Base-by-base conservation (phyloP, 352 stramenopile species). In the Pythium pyrilobum region DNA sequence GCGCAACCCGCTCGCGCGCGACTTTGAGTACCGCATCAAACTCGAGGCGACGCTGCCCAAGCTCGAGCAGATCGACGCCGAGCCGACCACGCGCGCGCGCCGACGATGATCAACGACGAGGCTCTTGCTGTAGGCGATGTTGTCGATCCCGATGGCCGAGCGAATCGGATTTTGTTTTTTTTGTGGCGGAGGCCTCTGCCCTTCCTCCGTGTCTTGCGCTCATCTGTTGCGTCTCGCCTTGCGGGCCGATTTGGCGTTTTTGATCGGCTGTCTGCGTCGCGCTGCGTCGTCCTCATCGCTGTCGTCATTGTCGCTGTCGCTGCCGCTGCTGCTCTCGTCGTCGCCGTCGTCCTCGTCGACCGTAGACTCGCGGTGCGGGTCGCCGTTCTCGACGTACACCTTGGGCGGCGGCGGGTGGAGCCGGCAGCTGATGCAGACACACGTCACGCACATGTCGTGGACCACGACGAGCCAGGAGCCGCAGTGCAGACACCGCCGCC, bases 1-100 rank as follows among this genome's bases (percentile, higher is more conserved):
- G 63, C 95, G 96, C 61, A 99, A 99, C 54, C 92, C 94, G 28
- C 62, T 98, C 9, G 85, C 90, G 28, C 69, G 68, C 57, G 83
- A 92, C 60, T 98, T 97, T 73, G 93, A 98, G 63, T 99, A 99
- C 80, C 74, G 96, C 29, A 98, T 96, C 64, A 95, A 87, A 56
- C 58, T 98, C 23, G 82, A 92, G 37, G 71, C 85, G 52, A 70
- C 92, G 32, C 67, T 98, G 34, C 92, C 94, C 4, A 74, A 77
- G n/a, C 76, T 99, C 21, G 84, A 85, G 13, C 92, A 99, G 64
- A 98, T 99, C 72, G 96, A 99, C 68, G 96, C 96, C 9, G 77
- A 78, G 24, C 74, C 79, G 4, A 87, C 79, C 3, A 86, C 67
- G 13, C 83, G 72, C 29, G 75, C 74, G 23, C 76, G 75, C 31